Percentiles rank a stretch among this genome's conserved stretches.
Evolutionary conservation across 2,329 filamentous ascomycete genomes (phyloP).

Genomic region (Diaporthe caulivora): DNA sequence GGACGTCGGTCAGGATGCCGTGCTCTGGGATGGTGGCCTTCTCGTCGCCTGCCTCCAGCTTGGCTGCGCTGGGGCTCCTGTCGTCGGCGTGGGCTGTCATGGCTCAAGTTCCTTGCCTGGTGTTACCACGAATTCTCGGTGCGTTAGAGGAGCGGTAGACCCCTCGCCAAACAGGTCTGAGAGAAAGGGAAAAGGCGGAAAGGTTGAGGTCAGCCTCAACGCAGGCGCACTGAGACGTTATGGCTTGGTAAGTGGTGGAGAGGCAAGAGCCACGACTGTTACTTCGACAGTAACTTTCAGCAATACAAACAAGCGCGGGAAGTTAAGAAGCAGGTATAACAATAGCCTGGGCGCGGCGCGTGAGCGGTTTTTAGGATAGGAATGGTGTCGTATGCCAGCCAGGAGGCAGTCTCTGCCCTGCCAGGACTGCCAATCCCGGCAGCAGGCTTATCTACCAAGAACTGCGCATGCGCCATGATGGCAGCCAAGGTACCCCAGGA

Average conservation of each 20-base stretch:
- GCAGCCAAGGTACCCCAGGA: conserved; percentile 12
- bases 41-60: conserved; percentile 9
- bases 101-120: not conserved
- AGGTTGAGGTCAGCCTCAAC: not conserved
- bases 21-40: not conserved
- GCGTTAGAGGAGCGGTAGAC: conserved; percentile 28
- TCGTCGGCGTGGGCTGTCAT: not conserved
- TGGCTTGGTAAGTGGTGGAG: not conserved
- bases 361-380: conserved; percentile 11
- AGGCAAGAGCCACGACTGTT: not conserved
- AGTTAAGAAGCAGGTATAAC: no score
- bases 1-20: not conserved
- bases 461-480: conserved; percentile 21
- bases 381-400: conserved; percentile 7
- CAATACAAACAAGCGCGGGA: not conserved
- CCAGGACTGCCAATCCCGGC: not conserved
- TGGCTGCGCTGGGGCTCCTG: not conserved
- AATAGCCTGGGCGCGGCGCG: not conserved
- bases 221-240: not conserved
- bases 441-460: conserved; percentile 22
- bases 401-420: not conserved
- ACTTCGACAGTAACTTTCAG: not conserved
- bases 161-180: conserved; percentile 9
- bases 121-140: conserved; percentile 25
- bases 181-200: not conserved